Evolutionary conservation across 192 early-diverging fungal species (phyloP).

Genomic region (Rhizophagus clarus): DNA sequence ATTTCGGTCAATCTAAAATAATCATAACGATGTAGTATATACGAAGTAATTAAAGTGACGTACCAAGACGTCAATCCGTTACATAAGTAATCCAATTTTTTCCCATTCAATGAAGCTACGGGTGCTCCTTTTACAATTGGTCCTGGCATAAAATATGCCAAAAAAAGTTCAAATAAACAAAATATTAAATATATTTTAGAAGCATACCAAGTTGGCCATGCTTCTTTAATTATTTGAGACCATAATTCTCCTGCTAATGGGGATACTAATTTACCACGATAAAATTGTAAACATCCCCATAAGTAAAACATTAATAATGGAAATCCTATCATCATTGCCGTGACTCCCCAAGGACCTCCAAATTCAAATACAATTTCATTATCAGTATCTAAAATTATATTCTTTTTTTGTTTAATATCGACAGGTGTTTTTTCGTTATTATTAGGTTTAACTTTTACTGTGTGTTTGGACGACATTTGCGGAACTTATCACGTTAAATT

Average conservation of each 20-base stretch:
- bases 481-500: too few relatives aligned
- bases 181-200: slow-evolving; percentile 63
- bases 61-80: slow-evolving; percentile 58
- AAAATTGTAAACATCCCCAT: slow-evolving; percentile 70
- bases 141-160: slow-evolving; percentile 68
- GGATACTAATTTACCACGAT: slow-evolving; percentile 59
- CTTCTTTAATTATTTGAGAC: slow-evolving; percentile 52
- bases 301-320: slow-evolving; percentile 76
- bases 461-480: background rate
- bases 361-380: slow-evolving; percentile 67
- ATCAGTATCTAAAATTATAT: slow-evolving; percentile 58
- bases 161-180: slow-evolving; percentile 56
- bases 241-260: slow-evolving; percentile 48
- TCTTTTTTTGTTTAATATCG: slow-evolving; percentile 27
- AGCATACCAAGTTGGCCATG: slow-evolving; percentile 56
- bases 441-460: background rate
- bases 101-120: slow-evolving; percentile 61
- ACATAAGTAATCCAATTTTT: slow-evolving; percentile 55
- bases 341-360: slow-evolving; percentile 68
- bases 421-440: background rate
- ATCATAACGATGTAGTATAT: slow-evolving; percentile 46
- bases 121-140: slow-evolving; percentile 68
- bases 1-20: slow-evolving; percentile 51
- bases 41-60: slow-evolving; percentile 46
- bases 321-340: slow-evolving; percentile 74